Evolutionary conservation across 495 filamentous ascomycete genomes (phyloP).

Genomic region (Tuber calosporum): DNA sequence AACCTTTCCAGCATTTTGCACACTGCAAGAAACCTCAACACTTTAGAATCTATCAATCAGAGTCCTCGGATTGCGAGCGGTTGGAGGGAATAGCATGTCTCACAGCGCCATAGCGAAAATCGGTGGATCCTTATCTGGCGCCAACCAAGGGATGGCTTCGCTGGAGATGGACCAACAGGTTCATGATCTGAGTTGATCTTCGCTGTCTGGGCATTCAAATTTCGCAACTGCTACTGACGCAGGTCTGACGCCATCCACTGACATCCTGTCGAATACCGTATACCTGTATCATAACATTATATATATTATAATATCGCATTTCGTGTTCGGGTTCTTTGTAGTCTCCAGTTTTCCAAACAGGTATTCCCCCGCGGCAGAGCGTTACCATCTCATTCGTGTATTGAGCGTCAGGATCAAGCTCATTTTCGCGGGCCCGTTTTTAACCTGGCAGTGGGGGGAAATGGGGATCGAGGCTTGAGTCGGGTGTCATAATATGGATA

Average conservation of each 20-base stretch:
- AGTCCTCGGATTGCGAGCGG: not conserved
- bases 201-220: not conserved
- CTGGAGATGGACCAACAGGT: not conserved
- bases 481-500: no score
- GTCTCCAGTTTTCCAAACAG: not conserved
- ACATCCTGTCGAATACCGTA: not conserved
- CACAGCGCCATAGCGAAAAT: not conserved
- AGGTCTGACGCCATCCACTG: not conserved
- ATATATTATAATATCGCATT: no score
- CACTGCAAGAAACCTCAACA: no score
- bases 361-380: not conserved
- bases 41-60: no score
- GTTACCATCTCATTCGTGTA: not conserved
- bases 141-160: not conserved
- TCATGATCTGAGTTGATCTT: not conserved
- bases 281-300: no score
- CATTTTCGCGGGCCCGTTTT: not conserved
- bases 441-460: not conserved
- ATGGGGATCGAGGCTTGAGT: not conserved
- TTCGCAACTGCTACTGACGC: not conserved
- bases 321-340: not conserved
- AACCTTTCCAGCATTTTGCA: not conserved
- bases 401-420: not conserved
- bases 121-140: not conserved
- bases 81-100: not conserved